These are phyloP conservation scores for Warburgia ugandensis DNA, from an alignment of 164 flowering plant genomes.

Conservation along the genomic window DNA sequence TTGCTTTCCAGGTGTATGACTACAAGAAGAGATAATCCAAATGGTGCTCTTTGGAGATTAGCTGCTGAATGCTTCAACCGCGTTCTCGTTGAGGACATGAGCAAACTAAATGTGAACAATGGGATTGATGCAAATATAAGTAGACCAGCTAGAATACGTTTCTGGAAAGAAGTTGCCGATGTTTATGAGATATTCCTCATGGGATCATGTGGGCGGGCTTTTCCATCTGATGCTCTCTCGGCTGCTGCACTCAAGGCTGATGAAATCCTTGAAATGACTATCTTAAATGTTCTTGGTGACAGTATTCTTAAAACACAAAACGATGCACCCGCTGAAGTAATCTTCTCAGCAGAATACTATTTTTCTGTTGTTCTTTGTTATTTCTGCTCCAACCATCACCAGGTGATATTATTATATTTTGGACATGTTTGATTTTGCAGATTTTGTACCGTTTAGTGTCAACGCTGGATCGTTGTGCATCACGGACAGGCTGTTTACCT, in stretches of 20 bases:
- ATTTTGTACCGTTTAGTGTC: conserved; percentile 63
- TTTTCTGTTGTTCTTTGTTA: not conserved
- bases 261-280: conserved; percentile 71
- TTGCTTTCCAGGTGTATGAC: conserved; percentile 67
- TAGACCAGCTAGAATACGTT: conserved; percentile 51
- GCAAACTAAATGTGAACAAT: conserved; percentile 15
- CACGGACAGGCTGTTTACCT: conserved; percentile 88
- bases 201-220: conserved; percentile 93
- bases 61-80: conserved; percentile 83
- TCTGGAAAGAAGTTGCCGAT: conserved; percentile 98
- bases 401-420: not conserved
- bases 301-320: conserved; percentile 51
- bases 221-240: conserved; percentile 58
- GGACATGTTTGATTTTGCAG: conserved; percentile 26
- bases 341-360: conserved; percentile 8
- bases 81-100: conserved; percentile 56
- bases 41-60: conserved; percentile 79
- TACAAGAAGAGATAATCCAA: conserved; percentile 88
- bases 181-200: conserved; percentile 82
- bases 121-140: conserved; percentile 27
- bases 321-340: conserved; percentile 81
- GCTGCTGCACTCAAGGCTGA: conserved; percentile 46
- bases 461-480: conserved; percentile 93
- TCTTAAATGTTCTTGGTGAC: conserved; percentile 69
- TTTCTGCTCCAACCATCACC: not conserved